A percentile compares a stretch with the other conserved stretches of the same genome.
These are phyloP conservation scores for Tolypocladium ophioglossoides DNA, from an alignment of 2,329 filamentous ascomycete genomes.

Conservation along the genomic window DNA sequence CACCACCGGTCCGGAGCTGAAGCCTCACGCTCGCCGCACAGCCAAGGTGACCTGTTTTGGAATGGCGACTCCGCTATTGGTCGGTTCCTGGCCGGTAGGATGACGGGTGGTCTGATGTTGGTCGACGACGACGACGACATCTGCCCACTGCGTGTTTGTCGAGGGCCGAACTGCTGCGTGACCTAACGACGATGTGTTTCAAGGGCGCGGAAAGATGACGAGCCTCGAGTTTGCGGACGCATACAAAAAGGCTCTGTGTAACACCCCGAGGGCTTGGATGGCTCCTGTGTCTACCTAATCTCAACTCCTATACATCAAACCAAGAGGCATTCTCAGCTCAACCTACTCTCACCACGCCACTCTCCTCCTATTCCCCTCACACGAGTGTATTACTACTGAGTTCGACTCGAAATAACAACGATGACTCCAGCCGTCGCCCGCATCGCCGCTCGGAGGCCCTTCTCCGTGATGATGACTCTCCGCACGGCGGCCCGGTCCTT, in stretches of 20 bases:
- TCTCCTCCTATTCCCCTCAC: background rate
- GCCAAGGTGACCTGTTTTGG: background rate
- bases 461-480: conserved; percentile 22
- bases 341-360: background rate
- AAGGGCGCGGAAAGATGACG: background rate
- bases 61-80: background rate
- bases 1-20: background rate
- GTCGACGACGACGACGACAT: background rate
- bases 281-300: background rate
- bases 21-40: background rate
- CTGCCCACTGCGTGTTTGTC: background rate
- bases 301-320: background rate
- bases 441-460: conserved; percentile 19
- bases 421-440: conserved; percentile 19
- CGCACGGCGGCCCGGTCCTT: conserved; percentile 20
- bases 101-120: background rate
- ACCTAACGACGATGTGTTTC: background rate
- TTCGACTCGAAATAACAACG: conserved; percentile 1
- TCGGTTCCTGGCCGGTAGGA: background rate
- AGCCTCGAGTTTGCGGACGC: background rate
- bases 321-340: background rate
- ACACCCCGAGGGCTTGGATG: background rate
- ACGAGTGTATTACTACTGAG: conserved; percentile 1
- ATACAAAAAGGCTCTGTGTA: background rate
- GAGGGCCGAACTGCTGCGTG: background rate